Percentiles rank a stretch among this genome's conserved stretches.
phyloP scores from a whole-genome alignment of 2,329 filamentous ascomycete species.

The Ophiocordyceps camponoti-leonardi region DNA sequence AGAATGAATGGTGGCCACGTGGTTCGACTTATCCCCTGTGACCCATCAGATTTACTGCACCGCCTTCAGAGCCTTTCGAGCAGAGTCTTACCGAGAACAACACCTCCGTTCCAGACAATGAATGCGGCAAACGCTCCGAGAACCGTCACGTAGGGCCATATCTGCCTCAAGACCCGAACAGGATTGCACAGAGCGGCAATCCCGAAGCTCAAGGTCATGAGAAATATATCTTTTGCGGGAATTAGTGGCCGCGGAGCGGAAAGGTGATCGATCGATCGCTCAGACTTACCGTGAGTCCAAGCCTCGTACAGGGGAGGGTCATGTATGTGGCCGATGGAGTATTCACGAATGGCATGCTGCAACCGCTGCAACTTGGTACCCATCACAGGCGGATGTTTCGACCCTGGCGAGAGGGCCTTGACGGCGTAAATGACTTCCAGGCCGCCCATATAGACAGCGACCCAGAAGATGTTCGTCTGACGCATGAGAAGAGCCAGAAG shows the following conservation, averaged over 20 bases:
- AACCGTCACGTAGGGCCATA: conserved; percentile 45
- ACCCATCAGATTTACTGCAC: no score
- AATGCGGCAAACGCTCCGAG: conserved; percentile 55
- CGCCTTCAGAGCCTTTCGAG: background rate
- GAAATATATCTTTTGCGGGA: conserved; percentile 26
- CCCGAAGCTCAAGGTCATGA: conserved; percentile 45
- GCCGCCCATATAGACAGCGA: conserved; percentile 58
- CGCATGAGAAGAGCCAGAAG: conserved; percentile 56
- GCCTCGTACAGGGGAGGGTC: conserved; percentile 31
- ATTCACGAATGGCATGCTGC: conserved; percentile 22
- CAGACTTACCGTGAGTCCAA: conserved; percentile 29
- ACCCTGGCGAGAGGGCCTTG: conserved; percentile 21
- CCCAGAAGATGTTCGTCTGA: conserved; percentile 97
- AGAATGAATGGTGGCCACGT: conserved; percentile 74
- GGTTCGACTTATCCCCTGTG: conserved; percentile 81
- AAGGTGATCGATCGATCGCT: background rate
- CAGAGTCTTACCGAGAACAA: conserved; percentile 56
- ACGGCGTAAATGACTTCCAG: conserved; percentile 35
- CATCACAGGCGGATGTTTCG: conserved; percentile 11
- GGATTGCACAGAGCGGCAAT: conserved; percentile 38
- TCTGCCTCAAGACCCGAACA: conserved; percentile 22
- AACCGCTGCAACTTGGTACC: conserved; percentile 16
- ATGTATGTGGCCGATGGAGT: conserved; percentile 34
- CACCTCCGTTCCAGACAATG: conserved; percentile 73
- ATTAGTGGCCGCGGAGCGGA: conserved; percentile 4